These are phyloP conservation scores for Aquilaria agallochum DNA, from an alignment of 441 rosid species.

Conservation along the genomic window DNA sequence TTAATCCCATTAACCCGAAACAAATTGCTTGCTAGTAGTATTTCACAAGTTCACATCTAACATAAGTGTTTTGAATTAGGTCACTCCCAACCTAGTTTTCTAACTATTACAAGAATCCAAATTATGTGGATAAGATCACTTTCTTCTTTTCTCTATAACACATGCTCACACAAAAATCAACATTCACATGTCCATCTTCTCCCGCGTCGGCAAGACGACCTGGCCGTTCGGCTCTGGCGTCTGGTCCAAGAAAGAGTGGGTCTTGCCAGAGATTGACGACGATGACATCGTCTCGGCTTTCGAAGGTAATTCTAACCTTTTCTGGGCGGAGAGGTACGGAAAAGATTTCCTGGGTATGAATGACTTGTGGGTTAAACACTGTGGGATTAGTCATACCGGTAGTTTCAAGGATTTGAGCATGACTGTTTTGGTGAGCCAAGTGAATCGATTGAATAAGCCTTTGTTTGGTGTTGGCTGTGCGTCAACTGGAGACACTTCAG, in stretches of 20 bases:
- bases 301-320: conserved; percentile 64
- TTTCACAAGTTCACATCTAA: too few species aligned
- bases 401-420: conserved; percentile 16
- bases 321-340: conserved; percentile 63
- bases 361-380: conserved; percentile 67
- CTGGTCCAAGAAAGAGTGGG: conserved; percentile 75
- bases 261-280: conserved; percentile 46
- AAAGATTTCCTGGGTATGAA: conserved; percentile 41
- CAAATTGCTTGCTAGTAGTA: too few species aligned
- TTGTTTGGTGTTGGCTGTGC: conserved; percentile 61
- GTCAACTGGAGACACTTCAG: conserved; percentile 61
- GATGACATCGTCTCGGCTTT: conserved; percentile 62
- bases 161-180: too few species aligned
- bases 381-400: conserved; percentile 61
- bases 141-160: too few species aligned
- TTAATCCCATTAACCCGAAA: too few species aligned
- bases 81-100: too few species aligned
- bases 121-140: too few species aligned
- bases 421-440: conserved; percentile 61
- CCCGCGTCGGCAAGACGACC: conserved; percentile 51
- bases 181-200: too few species aligned
- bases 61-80: too few species aligned
- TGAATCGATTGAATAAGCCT: conserved; percentile 45
- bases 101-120: too few species aligned
- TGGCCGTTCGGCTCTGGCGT: conserved; percentile 74